These are phyloP conservation scores for Mycena metata DNA, from an alignment of 768 basidiomycete species.

Conservation along the genomic window DNA sequence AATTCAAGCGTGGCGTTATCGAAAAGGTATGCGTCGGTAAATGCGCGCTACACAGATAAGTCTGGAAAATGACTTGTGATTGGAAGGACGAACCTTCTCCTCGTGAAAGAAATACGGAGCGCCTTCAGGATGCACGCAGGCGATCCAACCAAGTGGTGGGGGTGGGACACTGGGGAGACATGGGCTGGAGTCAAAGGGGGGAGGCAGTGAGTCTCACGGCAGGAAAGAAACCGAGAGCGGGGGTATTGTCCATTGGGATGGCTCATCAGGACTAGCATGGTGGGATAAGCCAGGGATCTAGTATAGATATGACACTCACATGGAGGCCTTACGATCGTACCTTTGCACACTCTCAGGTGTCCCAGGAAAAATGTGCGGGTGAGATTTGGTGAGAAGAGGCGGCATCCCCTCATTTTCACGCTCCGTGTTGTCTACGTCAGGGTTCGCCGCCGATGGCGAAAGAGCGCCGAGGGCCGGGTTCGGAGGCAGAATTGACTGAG, in stretches of 20 bases:
- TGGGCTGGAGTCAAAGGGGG: not conserved
- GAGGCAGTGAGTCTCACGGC: slow-evolving; percentile 13
- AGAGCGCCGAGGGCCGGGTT: too few species aligned
- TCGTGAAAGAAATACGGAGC: slow-evolving; percentile 67
- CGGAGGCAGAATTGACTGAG: too few species aligned
- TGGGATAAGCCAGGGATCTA: not conserved
- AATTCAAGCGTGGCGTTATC: slow-evolving; percentile 50
- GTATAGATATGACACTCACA: slow-evolving; percentile 2
- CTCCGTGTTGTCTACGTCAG: too few species aligned
- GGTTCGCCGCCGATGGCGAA: too few species aligned
- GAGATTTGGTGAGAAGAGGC: too few species aligned
- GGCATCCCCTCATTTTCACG: too few species aligned
- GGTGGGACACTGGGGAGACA: not conserved
- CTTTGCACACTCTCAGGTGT: slow-evolving; percentile 15
- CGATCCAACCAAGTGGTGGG: slow-evolving; percentile 56
- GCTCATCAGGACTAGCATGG: slow-evolving; percentile 13
- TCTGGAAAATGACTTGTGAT: too few species aligned
- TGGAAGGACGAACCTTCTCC: slow-evolving; percentile 53
- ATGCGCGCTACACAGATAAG: slow-evolving; percentile 56
- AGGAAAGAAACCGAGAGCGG: slow-evolving; percentile 19
- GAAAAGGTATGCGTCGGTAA: slow-evolving; percentile 68
- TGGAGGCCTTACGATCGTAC: slow-evolving; percentile 1
- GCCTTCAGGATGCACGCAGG: slow-evolving; percentile 71
- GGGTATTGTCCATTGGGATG: slow-evolving; percentile 7
- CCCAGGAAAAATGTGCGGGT: slow-evolving; percentile 1